Base-by-base conservation (phyloP, 2,329 filamentous ascomycete species). In the Saccharata proteae region DNA sequence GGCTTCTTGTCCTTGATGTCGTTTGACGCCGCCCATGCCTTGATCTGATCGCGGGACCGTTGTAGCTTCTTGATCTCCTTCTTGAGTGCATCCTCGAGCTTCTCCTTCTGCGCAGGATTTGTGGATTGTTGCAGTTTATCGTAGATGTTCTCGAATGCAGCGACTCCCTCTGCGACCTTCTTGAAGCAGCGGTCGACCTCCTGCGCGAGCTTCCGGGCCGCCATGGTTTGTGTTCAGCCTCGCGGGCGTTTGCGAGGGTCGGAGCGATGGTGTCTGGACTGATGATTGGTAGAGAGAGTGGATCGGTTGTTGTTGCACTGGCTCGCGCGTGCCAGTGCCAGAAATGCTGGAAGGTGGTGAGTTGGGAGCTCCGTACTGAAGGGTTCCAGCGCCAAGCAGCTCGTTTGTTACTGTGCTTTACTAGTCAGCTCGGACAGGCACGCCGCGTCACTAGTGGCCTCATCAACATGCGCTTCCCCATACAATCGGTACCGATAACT, bases 121-220 rank as follows among this genome's bases (percentile, higher is more conserved):
- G 76, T 82, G 32, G 85, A 85, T 45, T 86, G 77, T 50, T 88
- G 81, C 43, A 98, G 93, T 74, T 98, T 98, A 47, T 96, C 90
- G 64, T 96, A 93, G 50, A 96, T 94, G 51, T 69, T 71, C 54
- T 96, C 85, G 58, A 98, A 98, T 42, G 86, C 80, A 40, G 76
- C 69, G 34, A 96, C 85, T 32, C 90, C 90, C 65, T 96, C 88
- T 28, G 75, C 72, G 51, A 96, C 86, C 69, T 93, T 93, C 64
- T 98, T 98, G 75, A 94, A 96, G 73, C 84, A 93, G 67, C 94
- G 93, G 55, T 98, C 90, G 50, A 96, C 88, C 65, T 98, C 90
- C 65, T 96, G 86, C 59, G 90, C 82, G 48, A 93, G 73, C 70
- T 98, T 98, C 58, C 90, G 77, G 57, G 82, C 82, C 48, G 90